phyloP scores from a whole-genome alignment of 2,329 filamentous ascomycete genomes.

The Epichloe gansuensis region DNA sequence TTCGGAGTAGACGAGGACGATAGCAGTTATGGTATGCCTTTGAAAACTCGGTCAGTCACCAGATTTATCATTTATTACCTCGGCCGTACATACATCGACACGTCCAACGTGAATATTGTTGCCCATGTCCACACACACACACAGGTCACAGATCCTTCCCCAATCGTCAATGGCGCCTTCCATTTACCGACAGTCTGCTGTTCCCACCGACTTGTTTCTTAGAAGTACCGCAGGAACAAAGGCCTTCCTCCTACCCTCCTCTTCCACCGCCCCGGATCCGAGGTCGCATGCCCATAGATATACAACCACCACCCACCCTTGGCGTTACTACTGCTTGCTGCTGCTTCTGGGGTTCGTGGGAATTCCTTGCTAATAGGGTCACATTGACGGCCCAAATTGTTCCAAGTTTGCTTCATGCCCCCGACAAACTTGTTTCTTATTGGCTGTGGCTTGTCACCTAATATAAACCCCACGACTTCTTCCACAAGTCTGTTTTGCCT shows the following conservation, averaged over 20 bases:
- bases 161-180: too few species aligned
- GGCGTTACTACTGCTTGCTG: background rate
- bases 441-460: slow-evolving; percentile 4
- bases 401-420: slow-evolving; percentile 1
- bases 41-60: too few species aligned
- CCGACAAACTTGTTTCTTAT: background rate
- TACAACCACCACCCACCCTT: slow-evolving; percentile 3
- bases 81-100: too few species aligned
- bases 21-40: too few species aligned
- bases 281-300: background rate
- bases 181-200: too few species aligned
- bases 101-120: too few species aligned
- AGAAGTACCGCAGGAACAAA: background rate
- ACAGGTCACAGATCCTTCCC: too few species aligned
- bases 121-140: too few species aligned
- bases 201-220: background rate
- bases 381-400: slow-evolving; percentile 6
- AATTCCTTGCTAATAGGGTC: background rate
- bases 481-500: background rate
- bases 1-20: too few species aligned
- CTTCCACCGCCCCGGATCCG: slow-evolving; percentile 2
- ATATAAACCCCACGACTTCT: slow-evolving; percentile 3
- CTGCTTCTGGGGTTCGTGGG: background rate
- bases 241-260: background rate
- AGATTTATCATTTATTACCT: too few species aligned